Base-by-base conservation (phyloP, 1,284 basidiomycete species). In the Uromyces viciae-fabae region DNA sequence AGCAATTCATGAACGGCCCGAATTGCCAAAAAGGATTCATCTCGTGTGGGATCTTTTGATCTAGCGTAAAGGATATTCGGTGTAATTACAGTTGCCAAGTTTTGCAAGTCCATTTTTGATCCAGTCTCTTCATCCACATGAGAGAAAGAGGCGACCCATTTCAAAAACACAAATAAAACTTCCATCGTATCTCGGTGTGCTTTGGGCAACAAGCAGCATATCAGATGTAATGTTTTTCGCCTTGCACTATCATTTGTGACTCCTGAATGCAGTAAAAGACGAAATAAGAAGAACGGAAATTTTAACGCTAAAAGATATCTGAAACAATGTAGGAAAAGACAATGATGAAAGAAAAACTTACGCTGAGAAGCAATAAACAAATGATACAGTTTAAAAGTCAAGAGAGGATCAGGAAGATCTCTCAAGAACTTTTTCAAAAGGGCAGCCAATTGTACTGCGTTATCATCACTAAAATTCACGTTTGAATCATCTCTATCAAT, bases 101-200 rank as follows among this genome's bases (percentile, higher is more conserved):
- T 99, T 46, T 90, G 90, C 72, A 98, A 88, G 86, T 99, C 96
- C 96, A 99, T 99, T 88, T 96, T 96, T 88, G 93, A 95, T 52
- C 96, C 96, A 0, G 96, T 98, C 86, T 96, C 94, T 85, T 96
- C 95, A 85, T 99, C 96, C 87, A 97, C 91, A 87, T 99, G 95
- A 64, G 96, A 95, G 86, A 99, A 99, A 4, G 94, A 96, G 5
- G 96, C 96, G 1, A 99, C 96, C 97, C 97, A 99, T 86, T 97
- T 96, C 83, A 99, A 89, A 88, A 99, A 99, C 25, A 98, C 95
- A 85, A 98, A 98, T 62, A 99, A 88, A 68, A 98, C 94, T 87
- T 99, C 96, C 90, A 98, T 91, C 36, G 95, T 98, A 86, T 99
- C 97, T 82, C 97, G 91, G 86, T 99, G 94, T 79, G 91, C 90